Percentiles rank a stretch among this genome's conserved stretches.
Evolutionary conservation across 1,284 basidiomycete species (phyloP).

Genomic region (Boletus semigastroideus): DNA sequence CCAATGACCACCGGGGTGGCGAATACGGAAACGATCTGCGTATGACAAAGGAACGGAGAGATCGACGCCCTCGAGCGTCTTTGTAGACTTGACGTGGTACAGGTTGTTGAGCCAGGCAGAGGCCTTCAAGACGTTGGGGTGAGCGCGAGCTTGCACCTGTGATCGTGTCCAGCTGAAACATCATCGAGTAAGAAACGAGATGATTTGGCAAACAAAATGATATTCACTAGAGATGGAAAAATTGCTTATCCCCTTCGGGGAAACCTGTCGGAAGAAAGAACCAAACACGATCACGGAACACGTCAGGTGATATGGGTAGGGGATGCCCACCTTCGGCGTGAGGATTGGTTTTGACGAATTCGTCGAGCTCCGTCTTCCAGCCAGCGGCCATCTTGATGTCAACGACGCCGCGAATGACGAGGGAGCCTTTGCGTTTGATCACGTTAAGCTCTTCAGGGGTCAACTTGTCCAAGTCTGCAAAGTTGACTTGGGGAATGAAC

Average conservation of each 20-base stretch:
- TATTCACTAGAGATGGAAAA: slow-evolving; percentile 67
- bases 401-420: slow-evolving; percentile 65
- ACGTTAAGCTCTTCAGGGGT: slow-evolving; percentile 44
- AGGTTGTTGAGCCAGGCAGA: slow-evolving; percentile 64
- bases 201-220: slow-evolving; percentile 4
- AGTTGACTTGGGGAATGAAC: slow-evolving; percentile 61
- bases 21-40: slow-evolving; percentile 81
- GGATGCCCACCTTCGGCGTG: slow-evolving; percentile 45
- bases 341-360: slow-evolving; percentile 59
- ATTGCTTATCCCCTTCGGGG: slow-evolving; percentile 63
- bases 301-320: background rate
- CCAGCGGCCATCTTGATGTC: slow-evolving; percentile 49
- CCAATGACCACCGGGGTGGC: slow-evolving; percentile 73
- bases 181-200: background rate
- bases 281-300: background rate
- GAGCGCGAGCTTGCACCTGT: slow-evolving; percentile 71
- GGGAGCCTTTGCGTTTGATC: slow-evolving; percentile 56
- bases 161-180: slow-evolving; percentile 62
- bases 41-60: slow-evolving; percentile 71
- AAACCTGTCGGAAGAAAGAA: slow-evolving; percentile 39
- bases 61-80: slow-evolving; percentile 54
- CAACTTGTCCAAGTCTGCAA: slow-evolving; percentile 51
- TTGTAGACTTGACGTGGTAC: slow-evolving; percentile 47
- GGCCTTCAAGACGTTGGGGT: slow-evolving; percentile 68
- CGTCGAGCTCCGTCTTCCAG: slow-evolving; percentile 57